phyloP scores from a whole-genome alignment of 805 yeast species.

The Zygoascus bituminiphila region DNA sequence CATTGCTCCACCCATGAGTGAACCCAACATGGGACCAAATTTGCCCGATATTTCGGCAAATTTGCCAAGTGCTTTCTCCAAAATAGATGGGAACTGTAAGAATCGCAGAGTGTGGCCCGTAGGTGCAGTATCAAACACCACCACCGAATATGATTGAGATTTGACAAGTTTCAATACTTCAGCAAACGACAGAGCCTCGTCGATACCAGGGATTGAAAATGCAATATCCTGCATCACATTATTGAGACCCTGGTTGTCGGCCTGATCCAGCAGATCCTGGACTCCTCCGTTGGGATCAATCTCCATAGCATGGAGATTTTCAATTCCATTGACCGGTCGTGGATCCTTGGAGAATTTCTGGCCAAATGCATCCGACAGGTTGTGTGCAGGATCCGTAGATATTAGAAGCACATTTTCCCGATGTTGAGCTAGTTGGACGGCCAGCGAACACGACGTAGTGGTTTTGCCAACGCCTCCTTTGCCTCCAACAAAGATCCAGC shows the following conservation, averaged over 20 bases:
- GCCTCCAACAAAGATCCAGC: constrained; percentile 98
- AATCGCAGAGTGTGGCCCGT: constrained; percentile 97
- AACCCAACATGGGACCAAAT: constrained; percentile 83
- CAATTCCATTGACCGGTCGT: constrained; percentile 79
- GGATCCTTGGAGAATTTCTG: constrained; percentile 98
- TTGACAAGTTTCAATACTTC: constrained; percentile 96
- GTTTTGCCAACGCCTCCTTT: constrained; percentile 99
- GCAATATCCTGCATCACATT: constrained; percentile 84
- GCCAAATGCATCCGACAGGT: constrained; percentile 94
- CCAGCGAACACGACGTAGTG: constrained; percentile 91
- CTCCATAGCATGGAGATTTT: constrained; percentile 93
- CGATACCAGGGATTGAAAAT: constrained; percentile 95
- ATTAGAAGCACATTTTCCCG: constrained; percentile 82
- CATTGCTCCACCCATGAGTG: constrained; percentile 47
- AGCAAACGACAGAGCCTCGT: constrained; percentile 95
- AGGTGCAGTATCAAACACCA: constrained; percentile 98
- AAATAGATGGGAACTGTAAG: constrained; percentile 85
- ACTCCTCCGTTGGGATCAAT: constrained; percentile 93
- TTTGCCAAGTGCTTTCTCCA: constrained; percentile 79
- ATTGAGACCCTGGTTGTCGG: constrained; percentile 44
- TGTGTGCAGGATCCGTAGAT: constrained; percentile 98
- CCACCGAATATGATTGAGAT: constrained; percentile 67
- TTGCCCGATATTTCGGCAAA: constrained; percentile 78
- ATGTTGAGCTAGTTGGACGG: constrained; percentile 81
- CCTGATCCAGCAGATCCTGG: constrained; percentile 61